These are phyloP conservation scores for Bolboschoenus planiculmis DNA, from an alignment of 176 grass and related monocot species.

Conservation along the genomic window DNA sequence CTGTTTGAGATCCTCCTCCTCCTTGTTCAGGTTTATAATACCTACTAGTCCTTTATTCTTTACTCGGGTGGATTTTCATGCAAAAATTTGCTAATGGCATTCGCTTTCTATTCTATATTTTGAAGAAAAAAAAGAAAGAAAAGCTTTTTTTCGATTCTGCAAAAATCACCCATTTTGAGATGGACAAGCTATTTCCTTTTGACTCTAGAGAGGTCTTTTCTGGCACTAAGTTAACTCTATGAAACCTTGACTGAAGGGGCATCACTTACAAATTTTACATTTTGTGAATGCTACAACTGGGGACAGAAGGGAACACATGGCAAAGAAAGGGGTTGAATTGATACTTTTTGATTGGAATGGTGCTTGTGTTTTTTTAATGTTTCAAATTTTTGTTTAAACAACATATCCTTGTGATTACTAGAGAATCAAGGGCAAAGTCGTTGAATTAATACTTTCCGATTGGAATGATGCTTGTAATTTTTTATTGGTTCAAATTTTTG, in stretches of 20 bases:
- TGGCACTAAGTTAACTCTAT: neutral
- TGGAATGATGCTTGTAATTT: neutral
- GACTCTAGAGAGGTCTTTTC: neutral
- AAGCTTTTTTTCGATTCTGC: neutral
- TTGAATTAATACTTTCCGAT: neutral
- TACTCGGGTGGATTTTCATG: neutral
- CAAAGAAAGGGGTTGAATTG: neutral
- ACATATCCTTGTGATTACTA: neutral
- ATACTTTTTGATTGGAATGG: neutral
- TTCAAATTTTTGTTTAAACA: neutral
- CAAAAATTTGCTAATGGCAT: neutral
- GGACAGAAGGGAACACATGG: neutral
- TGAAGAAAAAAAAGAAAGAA: neutral
- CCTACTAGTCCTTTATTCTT: neutral
- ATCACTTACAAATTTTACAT: neutral
- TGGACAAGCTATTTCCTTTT: neutral
- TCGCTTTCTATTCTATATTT: neutral
- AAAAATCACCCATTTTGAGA: neutral
- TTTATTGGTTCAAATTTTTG: neutral
- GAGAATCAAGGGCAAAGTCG: neutral
- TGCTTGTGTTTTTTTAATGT: neutral
- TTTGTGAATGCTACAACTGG: neutral
- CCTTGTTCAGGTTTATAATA: slow-evolving; percentile 72
- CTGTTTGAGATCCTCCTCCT: slow-evolving; percentile 88
- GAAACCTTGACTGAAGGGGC: neutral